A percentile compares a stretch with the other conserved stretches of the same genome.
Conservation (phyloP, 169 alveolate species). For the Plasmodium vivax region DNA sequence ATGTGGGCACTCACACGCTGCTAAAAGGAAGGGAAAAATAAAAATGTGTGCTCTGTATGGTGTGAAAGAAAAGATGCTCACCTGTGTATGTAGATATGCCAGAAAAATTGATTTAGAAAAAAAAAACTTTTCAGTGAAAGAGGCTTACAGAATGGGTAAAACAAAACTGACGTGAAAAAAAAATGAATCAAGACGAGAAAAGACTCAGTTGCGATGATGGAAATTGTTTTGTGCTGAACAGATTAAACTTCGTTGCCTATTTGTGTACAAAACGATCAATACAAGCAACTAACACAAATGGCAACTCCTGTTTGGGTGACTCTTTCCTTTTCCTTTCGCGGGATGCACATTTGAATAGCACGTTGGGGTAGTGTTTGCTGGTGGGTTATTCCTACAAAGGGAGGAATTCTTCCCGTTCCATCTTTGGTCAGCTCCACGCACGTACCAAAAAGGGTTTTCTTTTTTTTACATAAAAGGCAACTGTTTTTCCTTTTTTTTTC, state of each 20-base stretch:
- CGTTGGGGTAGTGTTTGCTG: neutral
- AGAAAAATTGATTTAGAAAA: neutral
- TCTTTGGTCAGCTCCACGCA: neutral
- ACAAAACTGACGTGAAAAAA: slow-evolving; percentile 9
- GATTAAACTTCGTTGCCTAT: neutral
- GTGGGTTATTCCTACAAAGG: neutral
- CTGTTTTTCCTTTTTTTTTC: neutral
- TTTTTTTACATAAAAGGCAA: neutral
- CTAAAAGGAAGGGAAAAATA: neutral
- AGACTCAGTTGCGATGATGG: neutral
- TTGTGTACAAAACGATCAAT: neutral
- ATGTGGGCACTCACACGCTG: neutral
- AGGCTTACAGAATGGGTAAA: slow-evolving; percentile 9
- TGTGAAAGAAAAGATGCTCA: neutral
- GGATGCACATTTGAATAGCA: neutral
- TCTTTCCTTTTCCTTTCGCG: neutral
- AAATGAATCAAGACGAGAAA: neutral
- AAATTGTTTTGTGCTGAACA: neutral
- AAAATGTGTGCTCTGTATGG: neutral
- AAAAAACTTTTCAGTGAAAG: slow-evolving; percentile 16
- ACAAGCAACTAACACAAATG: neutral
- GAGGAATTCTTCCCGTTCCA: slow-evolving; percentile 7
- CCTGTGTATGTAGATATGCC: neutral
- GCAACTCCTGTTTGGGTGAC: neutral
- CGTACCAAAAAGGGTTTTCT: neutral